phyloP scores from a whole-genome alignment of 495 filamentous ascomycete genomes.

The Alectoria sarmentosa region DNA sequence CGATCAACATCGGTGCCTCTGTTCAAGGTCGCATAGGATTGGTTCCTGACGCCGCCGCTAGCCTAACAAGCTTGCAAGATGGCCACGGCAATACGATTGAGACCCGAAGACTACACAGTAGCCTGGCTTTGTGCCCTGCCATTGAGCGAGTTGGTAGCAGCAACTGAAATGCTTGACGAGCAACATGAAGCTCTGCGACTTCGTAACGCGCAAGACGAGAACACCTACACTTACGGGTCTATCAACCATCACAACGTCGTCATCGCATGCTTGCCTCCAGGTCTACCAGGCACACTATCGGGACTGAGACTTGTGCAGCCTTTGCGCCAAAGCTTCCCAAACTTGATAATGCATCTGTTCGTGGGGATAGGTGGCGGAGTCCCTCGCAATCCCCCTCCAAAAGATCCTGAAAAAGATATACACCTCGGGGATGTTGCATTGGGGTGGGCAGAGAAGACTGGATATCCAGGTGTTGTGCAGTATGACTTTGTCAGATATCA shows the following conservation, averaged over 20 bases:
- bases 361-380: constrained; percentile 42
- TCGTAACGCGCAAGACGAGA: constrained; percentile 26
- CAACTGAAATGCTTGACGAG: constrained; percentile 26
- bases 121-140: constrained; percentile 30
- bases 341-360: constrained; percentile 35
- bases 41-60: no score
- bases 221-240: constrained; percentile 31
- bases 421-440: constrained; percentile 41
- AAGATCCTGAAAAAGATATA: constrained; percentile 29
- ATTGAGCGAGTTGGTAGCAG: constrained; percentile 24
- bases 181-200: constrained; percentile 17
- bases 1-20: no score
- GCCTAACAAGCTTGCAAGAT: no score
- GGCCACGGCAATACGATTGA: no score
- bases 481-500: constrained; percentile 16
- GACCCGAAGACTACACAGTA: constrained; percentile 25
- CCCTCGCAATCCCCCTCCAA: constrained; percentile 16
- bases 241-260: constrained; percentile 34
- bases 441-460: constrained; percentile 27
- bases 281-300: constrained; percentile 31
- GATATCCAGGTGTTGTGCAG: constrained; percentile 26
- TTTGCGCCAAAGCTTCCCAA: constrained; percentile 33
- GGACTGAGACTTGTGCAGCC: constrained; percentile 28
- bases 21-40: no score
- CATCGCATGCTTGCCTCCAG: constrained; percentile 32